Evolutionary conservation across 805 yeast species (phyloP).

Genomic region (Clavispora fructus): DNA sequence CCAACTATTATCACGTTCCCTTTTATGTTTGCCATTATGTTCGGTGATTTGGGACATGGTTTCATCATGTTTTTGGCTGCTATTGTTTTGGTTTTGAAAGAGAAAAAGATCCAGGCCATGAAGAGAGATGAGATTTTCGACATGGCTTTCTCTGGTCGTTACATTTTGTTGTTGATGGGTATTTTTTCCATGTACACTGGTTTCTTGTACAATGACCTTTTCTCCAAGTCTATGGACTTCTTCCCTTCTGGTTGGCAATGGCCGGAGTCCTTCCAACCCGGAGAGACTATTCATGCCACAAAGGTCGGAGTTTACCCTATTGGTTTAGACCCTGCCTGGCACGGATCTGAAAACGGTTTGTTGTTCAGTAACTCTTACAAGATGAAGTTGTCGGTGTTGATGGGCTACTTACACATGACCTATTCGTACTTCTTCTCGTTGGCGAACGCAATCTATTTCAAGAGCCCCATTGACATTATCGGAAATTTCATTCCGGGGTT

Average conservation of each 20-base stretch:
- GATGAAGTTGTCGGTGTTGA: slow-evolving; percentile 69
- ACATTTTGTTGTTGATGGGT: slow-evolving; percentile 67
- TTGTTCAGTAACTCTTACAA: slow-evolving; percentile 69
- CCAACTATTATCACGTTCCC: slow-evolving; percentile 77
- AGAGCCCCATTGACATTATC: slow-evolving; percentile 56
- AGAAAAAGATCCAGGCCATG: slow-evolving; percentile 37
- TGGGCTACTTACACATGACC: slow-evolving; percentile 74
- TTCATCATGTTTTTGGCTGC: slow-evolving; percentile 55
- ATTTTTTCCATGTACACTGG: slow-evolving; percentile 71
- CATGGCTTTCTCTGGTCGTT: slow-evolving; percentile 71
- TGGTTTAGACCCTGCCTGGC: slow-evolving; percentile 74
- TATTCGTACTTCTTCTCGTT: slow-evolving; percentile 64
- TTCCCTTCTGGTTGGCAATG: slow-evolving; percentile 69
- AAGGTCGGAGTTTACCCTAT: slow-evolving; percentile 59
- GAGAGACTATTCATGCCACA: slow-evolving; percentile 64
- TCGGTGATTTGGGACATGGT: slow-evolving; percentile 80
- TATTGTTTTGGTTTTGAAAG: slow-evolving; percentile 40
- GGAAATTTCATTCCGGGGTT: slow-evolving; percentile 74
- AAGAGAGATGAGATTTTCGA: slow-evolving; percentile 71
- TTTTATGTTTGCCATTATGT: slow-evolving; percentile 82
- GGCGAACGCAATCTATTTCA: slow-evolving; percentile 54
- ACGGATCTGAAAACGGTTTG: slow-evolving; percentile 67
- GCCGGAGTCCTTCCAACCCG: slow-evolving; percentile 68
- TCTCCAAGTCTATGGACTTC: slow-evolving; percentile 64
- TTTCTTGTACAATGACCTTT: slow-evolving; percentile 64